Evolutionary conservation across 2,329 filamentous ascomycete species (phyloP), one percentile per base, ranked within the genome.

Genomic region (Cladosporium austrohemisphaericum): DNA sequence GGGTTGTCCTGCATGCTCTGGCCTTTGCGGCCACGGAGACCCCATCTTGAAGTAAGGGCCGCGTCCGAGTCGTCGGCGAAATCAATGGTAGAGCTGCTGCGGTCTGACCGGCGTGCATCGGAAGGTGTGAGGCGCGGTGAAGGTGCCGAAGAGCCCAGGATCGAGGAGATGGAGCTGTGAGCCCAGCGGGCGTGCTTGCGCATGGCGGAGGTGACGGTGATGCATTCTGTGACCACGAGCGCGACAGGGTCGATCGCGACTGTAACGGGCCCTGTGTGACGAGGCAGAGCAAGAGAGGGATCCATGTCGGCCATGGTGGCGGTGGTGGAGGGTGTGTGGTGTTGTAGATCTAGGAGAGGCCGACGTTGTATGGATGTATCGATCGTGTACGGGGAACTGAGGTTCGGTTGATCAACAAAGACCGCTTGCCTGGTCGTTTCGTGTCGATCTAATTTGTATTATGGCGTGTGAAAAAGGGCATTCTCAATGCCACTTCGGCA

Each of bases 1-100:
- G 93, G 93, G 62, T 97, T 95, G 70, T 97, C 93, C 71, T 96
- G 90, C 79, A 96, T 86, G 73, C 89, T 95, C 76, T 92, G 95
- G 44, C 91, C 92, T 71, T 90, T 95, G 78, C 95, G 95, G 26
- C 92, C 93, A 53, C 93, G 79, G 53, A 97, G 71, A 0, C 93
- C 92, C 93, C 93, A 98, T 70, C 92, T 78, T 65, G 90, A 94
- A 26, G 85, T 82, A 52, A 90, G 74, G 14, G 77, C 79, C 16
- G 60, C 57, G 28, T 64, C 61, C 13, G 29, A 35, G 25, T 63
- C 59, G 14, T 63, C 60, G 16, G 63, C 57, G 13, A 65, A 52
- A 41, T 66, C 61, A 51, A 66, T 64, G 49, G 63, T 64, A 45
- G 59, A 58, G 55, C 56, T 59, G 18, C 58, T 58, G 20, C 62